phyloP scores from a whole-genome alignment of 1,284 basidiomycete genomes.

The Pseudozyma sp. region DNA sequence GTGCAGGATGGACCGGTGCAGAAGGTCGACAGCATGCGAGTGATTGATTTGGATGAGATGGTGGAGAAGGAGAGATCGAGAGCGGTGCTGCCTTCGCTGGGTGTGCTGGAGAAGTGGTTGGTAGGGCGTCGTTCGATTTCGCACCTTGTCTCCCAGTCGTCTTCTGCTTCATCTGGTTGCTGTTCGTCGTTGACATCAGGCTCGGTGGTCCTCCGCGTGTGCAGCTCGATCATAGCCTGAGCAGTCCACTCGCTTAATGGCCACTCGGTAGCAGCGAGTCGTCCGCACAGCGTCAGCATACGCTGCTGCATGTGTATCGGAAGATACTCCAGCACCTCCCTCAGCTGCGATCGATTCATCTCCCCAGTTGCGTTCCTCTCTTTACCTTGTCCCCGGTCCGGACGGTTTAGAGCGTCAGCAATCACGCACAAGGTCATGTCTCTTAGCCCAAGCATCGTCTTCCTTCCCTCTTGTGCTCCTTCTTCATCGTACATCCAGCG shows the following conservation, averaged over 20 bases:
- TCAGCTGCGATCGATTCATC: conserved; percentile 1
- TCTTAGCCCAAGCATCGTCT: conserved; percentile 4
- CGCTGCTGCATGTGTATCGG: conserved; percentile 31
- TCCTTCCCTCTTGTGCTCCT: not conserved
- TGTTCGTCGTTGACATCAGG: not conserved
- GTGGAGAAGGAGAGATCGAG: conserved; percentile 43
- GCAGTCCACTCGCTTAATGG: conserved; percentile 27
- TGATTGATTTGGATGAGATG: conserved; percentile 15
- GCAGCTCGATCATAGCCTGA: conserved; percentile 14
- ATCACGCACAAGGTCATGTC: conserved; percentile 42
- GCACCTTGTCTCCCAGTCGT: conserved; percentile 17
- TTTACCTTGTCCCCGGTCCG: not conserved
- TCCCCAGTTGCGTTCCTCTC: not conserved
- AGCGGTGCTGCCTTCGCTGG: not conserved
- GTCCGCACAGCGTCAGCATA: conserved; percentile 29
- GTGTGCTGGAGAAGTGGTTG: not conserved
- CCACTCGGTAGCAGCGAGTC: conserved; percentile 24
- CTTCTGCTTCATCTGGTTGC: not conserved
- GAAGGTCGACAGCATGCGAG: conserved; percentile 6
- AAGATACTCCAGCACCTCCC: conserved; percentile 31
- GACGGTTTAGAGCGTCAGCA: conserved; percentile 29
- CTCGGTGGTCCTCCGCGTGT: not conserved
- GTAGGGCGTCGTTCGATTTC: not conserved
- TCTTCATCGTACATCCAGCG: conserved; percentile 3
- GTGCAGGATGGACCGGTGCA: not conserved